Conservation (phyloP, 805 yeast genomes). For the Yarrowia deformans region DNA sequence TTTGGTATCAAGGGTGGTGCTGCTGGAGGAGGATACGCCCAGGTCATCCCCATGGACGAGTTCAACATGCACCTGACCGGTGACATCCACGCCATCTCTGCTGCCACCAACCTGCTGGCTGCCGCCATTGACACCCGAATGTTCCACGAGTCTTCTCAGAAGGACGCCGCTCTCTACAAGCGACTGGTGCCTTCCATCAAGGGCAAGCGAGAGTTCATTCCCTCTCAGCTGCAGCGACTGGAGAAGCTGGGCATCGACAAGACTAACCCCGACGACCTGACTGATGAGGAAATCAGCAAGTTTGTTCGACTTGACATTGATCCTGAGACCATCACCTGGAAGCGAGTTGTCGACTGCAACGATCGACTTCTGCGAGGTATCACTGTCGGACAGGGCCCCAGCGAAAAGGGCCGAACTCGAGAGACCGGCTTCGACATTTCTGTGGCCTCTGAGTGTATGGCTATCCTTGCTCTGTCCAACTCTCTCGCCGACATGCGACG, state of each 20-base stretch:
- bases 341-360: conserved; percentile 92
- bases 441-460: conserved; percentile 97
- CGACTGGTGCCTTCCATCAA: conserved; percentile 87
- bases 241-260: conserved; percentile 80
- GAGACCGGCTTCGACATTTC: conserved; percentile 94
- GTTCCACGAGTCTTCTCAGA: conserved; percentile 92
- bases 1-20: conserved; percentile 99
- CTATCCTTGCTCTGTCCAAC: conserved; percentile 84
- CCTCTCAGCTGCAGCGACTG: conserved; percentile 78
- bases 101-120: conserved; percentile 91
- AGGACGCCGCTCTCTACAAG: conserved; percentile 78
- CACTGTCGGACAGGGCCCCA: conserved; percentile 89
- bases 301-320: conserved; percentile 89
- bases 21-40: conserved; percentile 98
- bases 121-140: conserved; percentile 97
- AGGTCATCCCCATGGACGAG: conserved; percentile 98
- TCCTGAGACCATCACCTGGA: conserved; percentile 88
- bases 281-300: conserved; percentile 71
- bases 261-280: conserved; percentile 80
- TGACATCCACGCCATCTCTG: conserved; percentile 94
- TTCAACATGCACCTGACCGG: conserved; percentile 98
- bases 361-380: conserved; percentile 90
- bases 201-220: conserved; percentile 79
- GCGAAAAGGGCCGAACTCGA: conserved; percentile 88
- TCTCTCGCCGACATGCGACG: conserved; percentile 82